These are phyloP conservation scores for Avena eriantha DNA, from an alignment of 176 grass and related monocot species.

Conservation along the genomic window DNA sequence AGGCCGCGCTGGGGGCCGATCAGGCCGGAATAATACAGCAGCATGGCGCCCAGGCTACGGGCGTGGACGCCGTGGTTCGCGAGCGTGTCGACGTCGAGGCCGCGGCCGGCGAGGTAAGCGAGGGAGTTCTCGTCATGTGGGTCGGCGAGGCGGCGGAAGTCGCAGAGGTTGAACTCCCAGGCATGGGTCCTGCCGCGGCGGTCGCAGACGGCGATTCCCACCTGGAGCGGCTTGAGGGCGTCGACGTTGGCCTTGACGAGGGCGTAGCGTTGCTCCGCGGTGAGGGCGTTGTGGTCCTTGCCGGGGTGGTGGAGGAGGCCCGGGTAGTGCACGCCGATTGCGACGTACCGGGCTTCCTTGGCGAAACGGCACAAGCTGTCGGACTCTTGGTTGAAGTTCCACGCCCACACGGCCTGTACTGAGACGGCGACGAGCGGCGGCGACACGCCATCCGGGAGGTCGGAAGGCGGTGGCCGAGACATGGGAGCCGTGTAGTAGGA, in stretches of 20 bases:
- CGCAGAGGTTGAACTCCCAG: conserved; percentile 5
- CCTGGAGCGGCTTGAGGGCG: background rate
- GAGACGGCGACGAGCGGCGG: background rate
- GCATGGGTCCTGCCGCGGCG: background rate
- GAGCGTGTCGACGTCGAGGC: conserved; percentile 1
- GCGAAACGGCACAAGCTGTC: background rate
- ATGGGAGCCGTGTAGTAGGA: too few species aligned
- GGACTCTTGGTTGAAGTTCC: background rate
- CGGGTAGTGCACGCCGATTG: background rate
- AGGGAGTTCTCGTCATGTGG: background rate
- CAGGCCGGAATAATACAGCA: background rate
- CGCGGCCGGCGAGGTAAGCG: background rate
- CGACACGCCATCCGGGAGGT: too few species aligned
- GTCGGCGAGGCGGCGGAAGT: background rate
- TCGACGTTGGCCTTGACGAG: conserved; percentile 15
- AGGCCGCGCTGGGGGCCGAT: background rate
- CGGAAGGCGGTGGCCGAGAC: background rate
- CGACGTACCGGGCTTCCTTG: background rate
- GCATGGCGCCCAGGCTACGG: background rate
- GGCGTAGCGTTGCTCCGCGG: conserved; percentile 26
- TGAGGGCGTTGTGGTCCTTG: background rate
- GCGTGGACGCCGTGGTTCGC: background rate
- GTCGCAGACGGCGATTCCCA: background rate
- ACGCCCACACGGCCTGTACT: background rate
- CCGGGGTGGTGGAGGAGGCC: conserved; percentile 26